Evolutionary conservation across 352 stramenopile species (phyloP).

Genomic region (Discostella stelligera): DNA sequence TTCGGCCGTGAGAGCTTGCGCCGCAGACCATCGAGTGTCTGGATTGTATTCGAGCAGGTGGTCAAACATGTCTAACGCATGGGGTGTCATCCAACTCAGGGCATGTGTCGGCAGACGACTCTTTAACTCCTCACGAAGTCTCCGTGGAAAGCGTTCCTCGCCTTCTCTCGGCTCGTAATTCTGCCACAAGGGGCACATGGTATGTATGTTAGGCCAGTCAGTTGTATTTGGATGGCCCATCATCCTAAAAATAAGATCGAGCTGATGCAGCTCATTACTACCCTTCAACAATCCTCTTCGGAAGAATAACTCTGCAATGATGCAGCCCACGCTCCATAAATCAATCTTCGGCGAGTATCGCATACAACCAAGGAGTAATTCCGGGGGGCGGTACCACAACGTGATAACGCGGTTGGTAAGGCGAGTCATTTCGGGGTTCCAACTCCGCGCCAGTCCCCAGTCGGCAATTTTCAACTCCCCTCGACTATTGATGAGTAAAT

Average conservation of each 20-base stretch:
- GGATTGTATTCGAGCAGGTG: conserved; percentile 75
- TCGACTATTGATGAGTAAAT: conserved; percentile 90
- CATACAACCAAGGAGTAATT: conserved; percentile 88
- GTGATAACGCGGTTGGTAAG: conserved; percentile 88
- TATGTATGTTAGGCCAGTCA: conserved; percentile 72
- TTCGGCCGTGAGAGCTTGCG: conserved; percentile 67
- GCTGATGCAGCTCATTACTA: conserved; percentile 56
- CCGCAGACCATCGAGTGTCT: conserved; percentile 70
- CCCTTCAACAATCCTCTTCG: conserved; percentile 72
- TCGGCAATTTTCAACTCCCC: conserved; percentile 91
- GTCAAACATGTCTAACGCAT: conserved; percentile 73
- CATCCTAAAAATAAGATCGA: conserved; percentile 76
- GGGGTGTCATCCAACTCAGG: conserved; percentile 79
- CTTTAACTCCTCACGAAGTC: conserved; percentile 61
- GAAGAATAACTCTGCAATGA: conserved; percentile 96
- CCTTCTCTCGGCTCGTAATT: conserved; percentile 62
- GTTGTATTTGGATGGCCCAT: conserved; percentile 66
- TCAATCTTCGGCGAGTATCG: conserved; percentile 90
- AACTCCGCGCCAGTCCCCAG: conserved; percentile 80
- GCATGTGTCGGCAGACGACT: conserved; percentile 53
- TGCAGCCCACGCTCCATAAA: conserved; percentile 93
- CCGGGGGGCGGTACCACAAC: conserved; percentile 91
- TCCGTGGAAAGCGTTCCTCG: conserved; percentile 53
- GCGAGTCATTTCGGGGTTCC: conserved; percentile 79
- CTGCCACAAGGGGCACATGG: conserved; percentile 71